Percentiles rank a stretch among this genome's conserved stretches.
Conservation (phyloP, 1,139 yeast species). For the Kodamaea alishanica region DNA sequence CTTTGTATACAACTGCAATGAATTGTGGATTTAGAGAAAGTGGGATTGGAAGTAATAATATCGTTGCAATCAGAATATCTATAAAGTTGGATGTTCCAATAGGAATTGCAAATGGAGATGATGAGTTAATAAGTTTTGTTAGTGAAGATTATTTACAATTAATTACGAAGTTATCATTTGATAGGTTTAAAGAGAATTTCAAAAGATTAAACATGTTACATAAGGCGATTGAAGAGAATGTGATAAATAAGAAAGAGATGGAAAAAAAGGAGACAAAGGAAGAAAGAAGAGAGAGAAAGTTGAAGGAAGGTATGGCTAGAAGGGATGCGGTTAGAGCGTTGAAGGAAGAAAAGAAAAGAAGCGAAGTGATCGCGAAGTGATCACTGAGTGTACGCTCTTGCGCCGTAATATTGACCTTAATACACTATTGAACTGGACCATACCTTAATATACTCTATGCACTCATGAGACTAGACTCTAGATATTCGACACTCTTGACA, state of each 20-base stretch:
- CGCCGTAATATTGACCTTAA: no score
- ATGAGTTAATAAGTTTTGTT: constrained; percentile 41
- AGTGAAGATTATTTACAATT: constrained; percentile 45
- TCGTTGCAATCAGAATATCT: constrained; percentile 75
- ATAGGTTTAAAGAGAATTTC: constrained; percentile 61
- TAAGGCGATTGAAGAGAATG: constrained; percentile 36
- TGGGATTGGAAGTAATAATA: constrained; percentile 75
- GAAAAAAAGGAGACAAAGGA: constrained; percentile 36
- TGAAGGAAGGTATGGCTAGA: constrained; percentile 56
- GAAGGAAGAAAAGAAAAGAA: constrained; percentile 21
- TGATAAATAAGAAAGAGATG: constrained; percentile 4
- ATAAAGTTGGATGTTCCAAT: constrained; percentile 72
- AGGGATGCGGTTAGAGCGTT: constrained; percentile 30
- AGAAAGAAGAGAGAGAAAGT: constrained; percentile 57
- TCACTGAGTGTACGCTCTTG: no score
- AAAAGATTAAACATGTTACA: constrained; percentile 50
- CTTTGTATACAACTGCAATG: constrained; percentile 68
- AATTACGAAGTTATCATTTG: constrained; percentile 48
- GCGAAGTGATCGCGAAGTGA: no score
- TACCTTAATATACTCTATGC: no score
- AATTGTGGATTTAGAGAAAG: constrained; percentile 82
- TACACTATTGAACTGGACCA: no score
- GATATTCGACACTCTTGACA: no score
- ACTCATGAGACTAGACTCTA: no score
- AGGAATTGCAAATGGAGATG: constrained; percentile 45